Percentiles rank a stretch among this genome's conserved stretches.
Evolutionary conservation across 495 filamentous ascomycete species (phyloP).

Genomic region (Immersiella caudata): DNA sequence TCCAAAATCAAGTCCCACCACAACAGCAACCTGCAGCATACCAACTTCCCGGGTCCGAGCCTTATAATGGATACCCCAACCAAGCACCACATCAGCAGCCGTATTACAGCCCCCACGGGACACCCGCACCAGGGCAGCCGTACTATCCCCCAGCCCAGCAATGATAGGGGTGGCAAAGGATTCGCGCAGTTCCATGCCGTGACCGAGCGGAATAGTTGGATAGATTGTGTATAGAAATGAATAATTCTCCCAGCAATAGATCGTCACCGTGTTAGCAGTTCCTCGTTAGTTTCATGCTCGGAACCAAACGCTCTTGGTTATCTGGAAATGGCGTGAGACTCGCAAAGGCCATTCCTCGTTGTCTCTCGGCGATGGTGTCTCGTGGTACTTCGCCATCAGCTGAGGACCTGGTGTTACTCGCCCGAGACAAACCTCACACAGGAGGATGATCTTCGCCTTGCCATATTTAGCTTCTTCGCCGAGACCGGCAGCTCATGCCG

Average conservation of each 20-base stretch:
- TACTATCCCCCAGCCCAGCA: constrained; percentile 27
- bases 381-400: background rate
- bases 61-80: constrained; percentile 9
- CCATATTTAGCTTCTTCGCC: background rate
- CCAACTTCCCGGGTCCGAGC: constrained; percentile 11
- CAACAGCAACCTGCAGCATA: constrained; percentile 9
- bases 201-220: too few relatives aligned
- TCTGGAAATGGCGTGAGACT: too few relatives aligned
- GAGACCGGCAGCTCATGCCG: background rate
- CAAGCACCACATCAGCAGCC: background rate
- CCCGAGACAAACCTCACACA: background rate
- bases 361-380: background rate
- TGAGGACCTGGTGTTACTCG: background rate
- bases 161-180: background rate
- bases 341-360: too few relatives aligned
- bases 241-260: too few relatives aligned
- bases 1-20: constrained; percentile 6
- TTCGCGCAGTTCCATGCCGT: background rate
- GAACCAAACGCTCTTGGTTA: too few relatives aligned
- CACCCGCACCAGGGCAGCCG: constrained; percentile 27
- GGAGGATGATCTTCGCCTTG: background rate
- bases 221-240: background rate
- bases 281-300: too few relatives aligned
- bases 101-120: constrained; percentile 24
- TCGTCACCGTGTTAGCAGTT: too few relatives aligned